phyloP scores from a whole-genome alignment of 2,329 filamentous ascomycete species.

The Neofusicoccum kwambonambiense region DNA sequence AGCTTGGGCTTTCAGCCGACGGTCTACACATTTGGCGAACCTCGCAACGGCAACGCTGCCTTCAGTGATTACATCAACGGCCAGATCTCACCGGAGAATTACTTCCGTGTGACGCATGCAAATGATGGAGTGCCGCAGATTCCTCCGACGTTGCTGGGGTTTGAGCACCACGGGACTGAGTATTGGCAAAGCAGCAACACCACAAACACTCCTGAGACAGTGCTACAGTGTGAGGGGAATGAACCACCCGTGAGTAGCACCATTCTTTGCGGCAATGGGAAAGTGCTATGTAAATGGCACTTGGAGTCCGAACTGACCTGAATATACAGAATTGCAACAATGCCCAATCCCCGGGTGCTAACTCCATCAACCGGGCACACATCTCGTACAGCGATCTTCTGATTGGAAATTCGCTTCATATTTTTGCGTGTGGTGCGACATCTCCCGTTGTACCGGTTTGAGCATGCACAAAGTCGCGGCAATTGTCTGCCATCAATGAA shows the following conservation, averaged over 20 bases:
- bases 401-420: not conserved
- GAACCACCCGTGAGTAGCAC: not conserved
- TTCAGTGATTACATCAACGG: not conserved
- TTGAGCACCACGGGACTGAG: slow-evolving; percentile 4
- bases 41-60: slow-evolving; percentile 5
- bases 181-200: slow-evolving; percentile 4
- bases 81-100: not conserved
- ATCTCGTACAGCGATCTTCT: slow-evolving; percentile 3
- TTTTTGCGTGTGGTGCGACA: not conserved
- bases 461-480: not conserved
- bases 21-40: slow-evolving; percentile 4
- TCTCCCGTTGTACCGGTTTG: not conserved
- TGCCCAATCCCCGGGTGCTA: not conserved
- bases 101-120: slow-evolving; percentile 6
- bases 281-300: not conserved
- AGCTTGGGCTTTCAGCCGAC: not conserved
- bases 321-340: not conserved
- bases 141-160: not conserved
- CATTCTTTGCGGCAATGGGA: not conserved
- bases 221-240: not conserved
- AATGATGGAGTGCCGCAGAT: slow-evolving; percentile 12
- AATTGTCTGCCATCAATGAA: too few species aligned
- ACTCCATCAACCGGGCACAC: slow-evolving; percentile 3
- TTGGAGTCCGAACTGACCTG: not conserved
- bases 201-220: not conserved